Conservation (phyloP, 176 grass and related monocot genomes). For the Oryza brachyantha region DNA sequence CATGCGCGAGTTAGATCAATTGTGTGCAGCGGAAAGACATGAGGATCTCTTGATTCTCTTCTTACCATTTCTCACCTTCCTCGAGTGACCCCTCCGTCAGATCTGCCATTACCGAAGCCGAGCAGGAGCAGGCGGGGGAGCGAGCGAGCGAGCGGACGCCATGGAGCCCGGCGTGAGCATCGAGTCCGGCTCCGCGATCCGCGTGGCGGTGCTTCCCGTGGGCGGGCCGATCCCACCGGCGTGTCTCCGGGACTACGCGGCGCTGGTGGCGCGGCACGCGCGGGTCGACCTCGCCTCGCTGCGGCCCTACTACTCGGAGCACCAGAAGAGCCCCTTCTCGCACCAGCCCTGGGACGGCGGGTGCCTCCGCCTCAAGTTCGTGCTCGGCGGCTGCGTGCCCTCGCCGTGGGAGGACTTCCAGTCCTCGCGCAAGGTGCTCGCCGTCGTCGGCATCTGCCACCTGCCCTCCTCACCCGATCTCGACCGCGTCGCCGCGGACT, state of each 20-base stretch:
- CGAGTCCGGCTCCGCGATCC: constrained; percentile 80
- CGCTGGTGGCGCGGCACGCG: constrained; percentile 62
- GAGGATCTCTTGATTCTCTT: not conserved
- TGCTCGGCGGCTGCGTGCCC: constrained; percentile 71
- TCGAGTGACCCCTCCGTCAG: constrained; percentile 31
- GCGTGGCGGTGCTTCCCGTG: constrained; percentile 78
- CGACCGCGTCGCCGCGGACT: constrained; percentile 57
- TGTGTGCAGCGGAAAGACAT: not conserved
- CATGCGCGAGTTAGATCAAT: not conserved
- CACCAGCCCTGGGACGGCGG: constrained; percentile 86
- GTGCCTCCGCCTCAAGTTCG: constrained; percentile 78
- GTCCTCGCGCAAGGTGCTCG: constrained; percentile 93
- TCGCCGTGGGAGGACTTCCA: constrained; percentile 99
- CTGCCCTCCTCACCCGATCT: constrained; percentile 72
- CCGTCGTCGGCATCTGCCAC: constrained; percentile 84
- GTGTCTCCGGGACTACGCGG: constrained; percentile 74
- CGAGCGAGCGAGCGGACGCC: constrained; percentile 1
- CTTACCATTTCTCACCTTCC: not conserved
- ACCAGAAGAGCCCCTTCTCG: constrained; percentile 95
- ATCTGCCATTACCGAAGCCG: constrained; percentile 30
- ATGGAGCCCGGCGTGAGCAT: constrained; percentile 99
- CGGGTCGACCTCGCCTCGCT: constrained; percentile 77
- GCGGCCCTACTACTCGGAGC: constrained; percentile 87
- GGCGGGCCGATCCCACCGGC: constrained; percentile 68
- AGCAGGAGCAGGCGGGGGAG: not conserved